A percentile compares a stretch with the other conserved stretches of the same genome.
These are phyloP conservation scores for Rhizopogon vinicolor DNA, from an alignment of 768 basidiomycete species.

Conservation along the genomic window DNA sequence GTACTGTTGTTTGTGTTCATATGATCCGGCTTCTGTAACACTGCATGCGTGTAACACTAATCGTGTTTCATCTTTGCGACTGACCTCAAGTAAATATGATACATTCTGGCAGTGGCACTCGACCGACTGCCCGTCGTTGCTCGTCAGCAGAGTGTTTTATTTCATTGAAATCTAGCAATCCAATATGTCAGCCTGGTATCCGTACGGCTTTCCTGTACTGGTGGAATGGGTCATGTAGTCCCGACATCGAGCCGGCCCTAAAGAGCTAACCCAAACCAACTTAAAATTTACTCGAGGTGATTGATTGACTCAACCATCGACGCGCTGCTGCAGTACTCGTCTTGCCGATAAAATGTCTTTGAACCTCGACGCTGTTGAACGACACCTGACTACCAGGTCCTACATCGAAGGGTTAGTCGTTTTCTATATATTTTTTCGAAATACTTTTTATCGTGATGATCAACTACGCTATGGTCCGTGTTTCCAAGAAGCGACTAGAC, in stretches of 20 bases:
- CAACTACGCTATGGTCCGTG: constrained; percentile 86
- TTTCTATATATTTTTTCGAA: not conserved
- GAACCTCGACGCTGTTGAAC: constrained; percentile 71
- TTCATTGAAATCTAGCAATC: too few species aligned
- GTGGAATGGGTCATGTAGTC: too few species aligned
- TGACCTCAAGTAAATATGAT: too few species aligned
- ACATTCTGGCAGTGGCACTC: not conserved
- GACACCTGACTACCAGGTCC: constrained; percentile 81
- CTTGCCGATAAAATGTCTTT: constrained; percentile 48
- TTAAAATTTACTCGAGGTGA: constrained; percentile 3
- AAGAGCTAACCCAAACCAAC: constrained; percentile 15
- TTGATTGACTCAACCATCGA: not conserved
- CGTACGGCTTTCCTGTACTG: too few species aligned
- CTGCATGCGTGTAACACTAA: not conserved
- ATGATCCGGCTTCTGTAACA: constrained; percentile 5
- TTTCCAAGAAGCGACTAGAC: constrained; percentile 95
- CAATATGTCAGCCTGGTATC: too few species aligned
- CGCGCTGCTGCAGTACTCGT: not conserved
- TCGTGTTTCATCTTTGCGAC: too few species aligned
- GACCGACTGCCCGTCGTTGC: not conserved
- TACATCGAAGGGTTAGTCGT: constrained; percentile 88
- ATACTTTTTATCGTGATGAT: constrained; percentile 49
- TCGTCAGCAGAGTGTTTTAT: too few species aligned
- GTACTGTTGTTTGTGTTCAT: too few species aligned
- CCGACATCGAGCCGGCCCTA: constrained; percentile 24